Evolutionary conservation across 1,284 basidiomycete genomes (phyloP), one percentile per base, ranked within the genome.

Genomic region (Xerocomus minutiporus): DNA sequence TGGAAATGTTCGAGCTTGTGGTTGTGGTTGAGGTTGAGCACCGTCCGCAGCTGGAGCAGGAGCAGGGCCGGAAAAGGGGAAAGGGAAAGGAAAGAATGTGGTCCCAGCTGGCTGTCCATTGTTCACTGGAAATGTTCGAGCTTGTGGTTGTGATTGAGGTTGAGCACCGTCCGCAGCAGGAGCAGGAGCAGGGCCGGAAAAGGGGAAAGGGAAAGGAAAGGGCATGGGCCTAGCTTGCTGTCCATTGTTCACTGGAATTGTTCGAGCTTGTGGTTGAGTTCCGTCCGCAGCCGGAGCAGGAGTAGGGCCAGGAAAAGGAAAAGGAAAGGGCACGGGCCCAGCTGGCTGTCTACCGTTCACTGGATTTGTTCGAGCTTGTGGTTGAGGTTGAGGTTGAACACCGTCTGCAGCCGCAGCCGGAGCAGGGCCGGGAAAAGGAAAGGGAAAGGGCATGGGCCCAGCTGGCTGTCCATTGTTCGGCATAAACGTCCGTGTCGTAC

Each of bases 401-500:
- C 50, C 61, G 0, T 50, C 49, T 9, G 53, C 11, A 12, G 3
- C 29, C 13, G 53, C 20, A n/a, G 26, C 56, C 12, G 57, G 39
- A 12, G 29, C 29, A 1, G 56, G 48, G 0, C 20, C 51, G 2
- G 56, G 50, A 1, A 17, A 20, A 20, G 20, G 31, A 5, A 31
- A 31, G 0, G 31, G 31, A 12, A 31, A 31, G 31, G 31, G 31
- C 7, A 31, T 46, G 4, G 53, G 61, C 1, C 17, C 46, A 23
- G 17, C 38, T n/a, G 12, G 34, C 38, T 62, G 64, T 13, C 46
- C 32, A 51, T 57, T 54, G 13, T 63, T 49, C 46, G 65, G 63
- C 8, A 66, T 56, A 5, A 65, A 57, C 41, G 62, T 62, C 28
- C 48, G 59, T 7, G 64, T 60, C 32, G 65, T 53, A 15, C 55